These are phyloP conservation scores for Leccinum variicolor DNA, from an alignment of 768 basidiomycete genomes.

Conservation along the genomic window DNA sequence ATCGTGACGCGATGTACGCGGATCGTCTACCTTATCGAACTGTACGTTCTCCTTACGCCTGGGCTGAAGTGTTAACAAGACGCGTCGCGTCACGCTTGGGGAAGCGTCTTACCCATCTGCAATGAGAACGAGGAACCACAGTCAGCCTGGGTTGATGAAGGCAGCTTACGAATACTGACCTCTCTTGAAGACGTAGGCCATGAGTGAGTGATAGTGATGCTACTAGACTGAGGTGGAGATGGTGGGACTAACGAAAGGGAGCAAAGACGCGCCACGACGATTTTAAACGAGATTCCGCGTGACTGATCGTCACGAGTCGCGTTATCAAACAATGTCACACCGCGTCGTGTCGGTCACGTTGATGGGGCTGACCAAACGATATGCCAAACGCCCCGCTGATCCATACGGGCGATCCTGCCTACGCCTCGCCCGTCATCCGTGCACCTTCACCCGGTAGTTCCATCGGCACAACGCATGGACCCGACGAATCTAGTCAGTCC, in stretches of 20 bases:
- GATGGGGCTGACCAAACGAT: background rate
- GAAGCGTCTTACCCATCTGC: conserved; percentile 45
- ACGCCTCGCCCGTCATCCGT: conserved; percentile 45
- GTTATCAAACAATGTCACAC: conserved; percentile 31
- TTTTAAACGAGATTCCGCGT: conserved; percentile 29
- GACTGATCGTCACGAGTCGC: conserved; percentile 30
- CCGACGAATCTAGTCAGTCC: conserved; percentile 42
- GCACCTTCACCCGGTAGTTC: conserved; percentile 46
- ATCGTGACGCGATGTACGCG: conserved; percentile 7
- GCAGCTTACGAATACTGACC: conserved; percentile 34
- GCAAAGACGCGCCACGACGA: conserved; percentile 25
- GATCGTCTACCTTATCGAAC: conserved; percentile 76
- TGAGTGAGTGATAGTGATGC: conserved; percentile 16
- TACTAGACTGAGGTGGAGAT: conserved; percentile 15
- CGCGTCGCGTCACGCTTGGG: conserved; percentile 21
- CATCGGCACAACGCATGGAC: conserved; percentile 44
- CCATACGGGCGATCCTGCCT: conserved; percentile 35
- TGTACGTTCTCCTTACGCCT: conserved; percentile 90
- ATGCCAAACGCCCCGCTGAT: conserved; percentile 32
- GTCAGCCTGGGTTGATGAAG: conserved; percentile 2
- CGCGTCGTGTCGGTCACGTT: conserved; percentile 20
- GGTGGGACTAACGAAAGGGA: conserved; percentile 20
- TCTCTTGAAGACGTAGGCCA: conserved; percentile 58
- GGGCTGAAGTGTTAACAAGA: conserved; percentile 12
- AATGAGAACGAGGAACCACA: conserved; percentile 6